Base-by-base conservation (phyloP, 179 eudicot genomes). In the Spinacia oleracea region DNA sequence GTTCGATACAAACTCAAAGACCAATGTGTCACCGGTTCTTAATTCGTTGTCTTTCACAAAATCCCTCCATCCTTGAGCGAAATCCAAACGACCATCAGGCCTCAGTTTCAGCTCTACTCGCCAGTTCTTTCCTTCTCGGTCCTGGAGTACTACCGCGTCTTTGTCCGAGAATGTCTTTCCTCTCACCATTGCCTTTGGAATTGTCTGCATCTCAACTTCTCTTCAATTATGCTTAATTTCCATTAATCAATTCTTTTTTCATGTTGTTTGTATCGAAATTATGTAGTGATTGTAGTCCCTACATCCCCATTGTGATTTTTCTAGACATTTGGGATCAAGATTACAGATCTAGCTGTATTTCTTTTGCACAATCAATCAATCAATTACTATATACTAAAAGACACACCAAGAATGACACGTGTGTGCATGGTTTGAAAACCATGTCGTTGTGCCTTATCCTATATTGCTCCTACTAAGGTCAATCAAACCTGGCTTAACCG, bases 1-100 rank as follows among this genome's bases (percentile, higher is more conserved):
- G 53, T 82, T 68, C 0, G 81, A 78, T 25, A 35, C 56, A 59
- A 82, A 73, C 55, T 55, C 75, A 25, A 82, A 59, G 42, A 65
- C 78, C 50, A 82, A 76, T 8, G n/a, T 73, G 75, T 82, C 81
- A 48, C 84, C 84, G 27, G 55, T 55, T 67, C 18, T 9, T 56
- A 82, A n/a, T 38, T 74, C 29, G 25, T 48, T 81, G 23, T 31
- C 70, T 3, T 3, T 16, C 21, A 81, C 42, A 59, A 81, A 81
- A 70, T 77, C 74, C 78, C 70, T 81, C 84, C 84, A 81, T 16
- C 81, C 84, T 77, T 62, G 16, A 63, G 72, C 43, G n/a, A 77
- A 72, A 72, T 81, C 81, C 35, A 81, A 75, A 31, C 84, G 81
- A 58, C 84, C 84, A 67, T 70, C 72, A 2, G 42, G 75, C 81